Percentiles rank a stretch among this genome's conserved stretches.
These are phyloP conservation scores for Hirsutella thompsonii DNA, from an alignment of 2,329 filamentous ascomycete genomes.

Conservation along the genomic window DNA sequence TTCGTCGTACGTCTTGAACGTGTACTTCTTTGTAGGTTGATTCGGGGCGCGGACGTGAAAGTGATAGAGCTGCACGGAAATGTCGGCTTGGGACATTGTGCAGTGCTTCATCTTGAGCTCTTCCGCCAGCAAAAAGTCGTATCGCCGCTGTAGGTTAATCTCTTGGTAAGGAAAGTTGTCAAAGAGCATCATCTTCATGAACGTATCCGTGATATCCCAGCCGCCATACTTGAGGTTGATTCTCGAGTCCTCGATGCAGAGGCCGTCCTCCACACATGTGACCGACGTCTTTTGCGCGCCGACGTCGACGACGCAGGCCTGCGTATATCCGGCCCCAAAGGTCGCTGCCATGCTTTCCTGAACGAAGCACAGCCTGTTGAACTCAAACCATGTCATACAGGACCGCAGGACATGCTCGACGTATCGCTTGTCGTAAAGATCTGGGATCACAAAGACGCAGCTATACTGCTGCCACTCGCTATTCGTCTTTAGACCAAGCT, in stretches of 20 bases:
- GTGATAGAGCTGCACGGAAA: constrained; percentile 77
- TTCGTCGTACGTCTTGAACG: constrained; percentile 95
- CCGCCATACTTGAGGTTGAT: constrained; percentile 93
- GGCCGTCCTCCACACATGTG: constrained; percentile 91
- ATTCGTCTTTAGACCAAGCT: constrained; percentile 65
- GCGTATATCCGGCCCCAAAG: constrained; percentile 89
- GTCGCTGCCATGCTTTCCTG: constrained; percentile 93
- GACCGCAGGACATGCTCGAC: constrained; percentile 76
- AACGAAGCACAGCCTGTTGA: constrained; percentile 81
- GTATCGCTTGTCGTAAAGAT: constrained; percentile 90
- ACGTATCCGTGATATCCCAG: constrained; percentile 82
- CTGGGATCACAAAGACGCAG: constrained; percentile 93
- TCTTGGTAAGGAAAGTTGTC: constrained; percentile 93
- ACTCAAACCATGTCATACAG: constrained; percentile 79
- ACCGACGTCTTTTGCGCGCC: constrained; percentile 96
- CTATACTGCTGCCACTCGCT: constrained; percentile 83
- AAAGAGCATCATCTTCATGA: constrained; percentile 95
- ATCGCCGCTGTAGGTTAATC: constrained; percentile 79
- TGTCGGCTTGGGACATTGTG: constrained; percentile 79
- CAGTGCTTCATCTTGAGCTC: constrained; percentile 91
- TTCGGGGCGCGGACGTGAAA: constrained; percentile 85
- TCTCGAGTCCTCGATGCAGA: constrained; percentile 87
- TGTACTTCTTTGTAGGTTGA: constrained; percentile 82
- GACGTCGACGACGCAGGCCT: constrained; percentile 89
- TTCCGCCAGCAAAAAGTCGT: constrained; percentile 87